These are phyloP conservation scores for Saitozyma sp. DNA, from an alignment of 768 basidiomycete species.

Conservation along the genomic window DNA sequence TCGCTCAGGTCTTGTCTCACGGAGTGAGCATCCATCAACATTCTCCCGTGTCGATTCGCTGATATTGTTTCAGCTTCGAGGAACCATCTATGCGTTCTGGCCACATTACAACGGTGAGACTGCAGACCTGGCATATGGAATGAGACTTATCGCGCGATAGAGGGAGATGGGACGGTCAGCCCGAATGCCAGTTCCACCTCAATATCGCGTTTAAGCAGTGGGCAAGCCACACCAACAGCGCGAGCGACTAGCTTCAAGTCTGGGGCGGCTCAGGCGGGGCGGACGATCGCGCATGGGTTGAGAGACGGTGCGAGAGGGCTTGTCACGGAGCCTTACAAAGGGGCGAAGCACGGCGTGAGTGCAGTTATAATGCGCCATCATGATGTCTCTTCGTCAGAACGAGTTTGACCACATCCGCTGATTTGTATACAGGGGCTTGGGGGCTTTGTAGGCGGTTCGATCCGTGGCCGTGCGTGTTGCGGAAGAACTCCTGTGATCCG, in stretches of 20 bases:
- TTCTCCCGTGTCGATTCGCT: no score
- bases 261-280: not conserved
- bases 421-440: not conserved
- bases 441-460: not conserved
- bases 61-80: not conserved
- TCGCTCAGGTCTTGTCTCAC: no score
- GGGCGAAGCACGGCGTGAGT: not conserved
- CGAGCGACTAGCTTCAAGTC: not conserved
- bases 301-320: not conserved
- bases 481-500: not conserved
- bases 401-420: no score
- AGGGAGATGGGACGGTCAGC: not conserved
- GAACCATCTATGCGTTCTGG: not conserved
- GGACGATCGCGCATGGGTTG: not conserved
- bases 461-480: not conserved
- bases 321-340: not conserved
- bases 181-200: not conserved
- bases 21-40: no score
- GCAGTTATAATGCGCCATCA: no score
- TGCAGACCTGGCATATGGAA: not conserved
- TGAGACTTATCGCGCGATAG: not conserved
- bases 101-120: not conserved
- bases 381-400: no score
- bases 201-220: no score
- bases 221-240: no score